These are phyloP conservation scores for Pythium monospermum DNA, from an alignment of 352 stramenopile species.

Conservation along the genomic window DNA sequence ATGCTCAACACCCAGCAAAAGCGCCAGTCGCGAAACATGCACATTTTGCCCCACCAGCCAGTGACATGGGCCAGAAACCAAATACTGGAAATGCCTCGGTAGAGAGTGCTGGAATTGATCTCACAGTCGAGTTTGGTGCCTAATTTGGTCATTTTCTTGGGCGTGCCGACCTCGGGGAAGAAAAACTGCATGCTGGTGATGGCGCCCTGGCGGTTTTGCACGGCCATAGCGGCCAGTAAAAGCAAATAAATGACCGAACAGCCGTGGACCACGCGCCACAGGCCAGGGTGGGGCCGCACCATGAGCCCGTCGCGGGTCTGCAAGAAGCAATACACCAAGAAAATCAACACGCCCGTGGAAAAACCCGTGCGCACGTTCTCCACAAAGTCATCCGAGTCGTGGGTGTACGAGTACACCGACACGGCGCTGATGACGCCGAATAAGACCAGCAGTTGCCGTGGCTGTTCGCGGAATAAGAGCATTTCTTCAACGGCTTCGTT, in stretches of 20 bases:
- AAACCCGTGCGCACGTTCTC: slow-evolving; percentile 64
- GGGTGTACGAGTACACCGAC: slow-evolving; percentile 80
- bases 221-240: slow-evolving; percentile 54
- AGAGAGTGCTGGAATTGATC: slow-evolving; percentile 56
- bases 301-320: slow-evolving; percentile 77
- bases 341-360: slow-evolving; percentile 64
- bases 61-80: slow-evolving; percentile 85
- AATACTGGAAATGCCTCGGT: slow-evolving; percentile 70
- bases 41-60: slow-evolving; percentile 91
- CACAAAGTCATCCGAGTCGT: slow-evolving; percentile 62
- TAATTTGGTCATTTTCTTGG: slow-evolving; percentile 24
- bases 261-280: slow-evolving; percentile 79
- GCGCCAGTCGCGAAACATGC: slow-evolving; percentile 92
- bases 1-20: slow-evolving; percentile 90
- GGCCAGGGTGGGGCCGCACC: slow-evolving; percentile 65
- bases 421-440: slow-evolving; percentile 47
- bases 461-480: slow-evolving; percentile 75
- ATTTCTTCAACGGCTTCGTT: slow-evolving; percentile 50
- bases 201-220: slow-evolving; percentile 63
- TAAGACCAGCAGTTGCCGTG: slow-evolving; percentile 74
- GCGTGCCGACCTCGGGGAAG: slow-evolving; percentile 64
- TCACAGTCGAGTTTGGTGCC: slow-evolving; percentile 46
- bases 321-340: slow-evolving; percentile 84
- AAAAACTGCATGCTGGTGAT: slow-evolving; percentile 66
- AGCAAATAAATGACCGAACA: slow-evolving; percentile 76